Base-by-base conservation (phyloP, 805 yeast species). In the Priceomyces haplophilus region DNA sequence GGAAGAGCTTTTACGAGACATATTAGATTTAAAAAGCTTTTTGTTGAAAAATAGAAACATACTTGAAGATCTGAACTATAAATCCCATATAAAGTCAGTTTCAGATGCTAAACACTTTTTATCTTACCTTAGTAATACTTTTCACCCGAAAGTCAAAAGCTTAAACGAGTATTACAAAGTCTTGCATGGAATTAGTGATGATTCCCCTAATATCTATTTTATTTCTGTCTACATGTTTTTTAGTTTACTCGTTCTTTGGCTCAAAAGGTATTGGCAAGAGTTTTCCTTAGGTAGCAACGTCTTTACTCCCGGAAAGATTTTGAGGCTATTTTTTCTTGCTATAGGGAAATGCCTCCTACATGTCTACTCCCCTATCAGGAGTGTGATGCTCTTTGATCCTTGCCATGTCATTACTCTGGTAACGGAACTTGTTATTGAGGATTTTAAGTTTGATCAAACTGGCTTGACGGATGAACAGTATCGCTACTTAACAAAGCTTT, bases 241-340 rank as follows among this genome's bases (percentile, higher is more conserved):
- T 49, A 61, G 69, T 20, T 41, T 69, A 38, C 35, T 64, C 15
- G 60, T 54, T n/a, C 55, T 56, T 23, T 70, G 73, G 72, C 61
- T 64, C 42, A 59, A 53, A 25, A 53, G 61, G 37, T 55, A 59
- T 38, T 60, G 65, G 29, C 64, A 64, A 18, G 55, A 59, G 8
- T 43, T 56, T 40, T 52, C 69, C 6, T 46, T 61, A 42, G 64
- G 67, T 1, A 45, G 61, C 8, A 44, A 46, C 2, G 48, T 55
- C 33, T 46, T 56, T 21, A 67, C 72, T 0, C 48, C 64, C 13
- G 63, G 62, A 38, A 62, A 61, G 41, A 57, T 63, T 3, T 56
- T 67, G 37, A 63, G 62, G 42, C 53, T 69, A 29, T 67, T 67
- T 36, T 69, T 50, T 48, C 54, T 49, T 20, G 67, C 69, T 1